These are phyloP conservation scores for Gnomoniopsis sp. DNA, from an alignment of 2,329 filamentous ascomycete species.

Conservation along the genomic window DNA sequence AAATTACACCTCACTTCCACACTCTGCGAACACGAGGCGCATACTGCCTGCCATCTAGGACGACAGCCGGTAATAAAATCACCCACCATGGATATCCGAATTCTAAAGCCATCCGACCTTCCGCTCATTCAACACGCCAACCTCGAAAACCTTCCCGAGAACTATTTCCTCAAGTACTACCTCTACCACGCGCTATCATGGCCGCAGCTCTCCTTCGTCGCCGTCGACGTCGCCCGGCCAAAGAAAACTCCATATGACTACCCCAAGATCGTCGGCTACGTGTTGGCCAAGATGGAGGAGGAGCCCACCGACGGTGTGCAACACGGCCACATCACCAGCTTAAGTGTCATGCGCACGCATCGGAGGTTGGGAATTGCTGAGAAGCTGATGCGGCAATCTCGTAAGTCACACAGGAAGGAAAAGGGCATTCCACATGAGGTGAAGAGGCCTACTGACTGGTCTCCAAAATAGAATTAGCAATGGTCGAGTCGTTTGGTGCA, in stretches of 20 bases:
- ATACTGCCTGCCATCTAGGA: not conserved
- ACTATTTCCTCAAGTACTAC: slow-evolving; percentile 99
- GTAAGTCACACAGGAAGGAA: slow-evolving; percentile 50
- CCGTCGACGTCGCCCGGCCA: slow-evolving; percentile 83
- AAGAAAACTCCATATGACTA: slow-evolving; percentile 78
- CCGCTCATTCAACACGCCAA: slow-evolving; percentile 96
- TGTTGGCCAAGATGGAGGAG: slow-evolving; percentile 99
- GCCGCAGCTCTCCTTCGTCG: slow-evolving; percentile 96
- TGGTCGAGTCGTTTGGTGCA: slow-evolving; percentile 91
- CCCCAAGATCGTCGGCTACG: slow-evolving; percentile 97
- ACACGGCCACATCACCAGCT: slow-evolving; percentile 92
- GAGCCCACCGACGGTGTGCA: slow-evolving; percentile 86
- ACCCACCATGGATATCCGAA: slow-evolving; percentile 78
- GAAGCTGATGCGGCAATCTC: slow-evolving; percentile 95
- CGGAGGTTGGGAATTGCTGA: slow-evolving; percentile 87
- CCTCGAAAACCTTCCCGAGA: slow-evolving; percentile 97
- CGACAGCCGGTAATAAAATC: not conserved
- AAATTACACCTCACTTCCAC: not conserved
- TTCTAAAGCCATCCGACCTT: slow-evolving; percentile 78
- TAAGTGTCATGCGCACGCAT: slow-evolving; percentile 97
- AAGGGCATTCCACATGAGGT: no score
- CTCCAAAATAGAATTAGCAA: slow-evolving; percentile 69
- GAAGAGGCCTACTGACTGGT: not conserved
- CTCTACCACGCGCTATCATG: slow-evolving; percentile 97
- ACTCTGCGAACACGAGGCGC: not conserved